Base-by-base conservation (phyloP, 352 stramenopile species). In the Phytopythium helicoides region DNA sequence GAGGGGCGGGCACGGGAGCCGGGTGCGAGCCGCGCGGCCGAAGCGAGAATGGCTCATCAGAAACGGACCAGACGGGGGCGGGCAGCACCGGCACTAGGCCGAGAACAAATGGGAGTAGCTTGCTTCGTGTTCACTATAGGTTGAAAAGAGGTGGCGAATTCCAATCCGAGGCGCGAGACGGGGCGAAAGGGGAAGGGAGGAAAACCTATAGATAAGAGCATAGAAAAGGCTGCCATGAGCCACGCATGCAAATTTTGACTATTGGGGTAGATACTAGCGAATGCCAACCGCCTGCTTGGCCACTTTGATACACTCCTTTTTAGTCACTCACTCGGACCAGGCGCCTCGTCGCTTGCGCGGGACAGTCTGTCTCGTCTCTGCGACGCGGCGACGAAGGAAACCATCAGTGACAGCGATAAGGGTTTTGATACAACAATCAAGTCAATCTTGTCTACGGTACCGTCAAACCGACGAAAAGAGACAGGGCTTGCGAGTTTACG, bases 41-140 rank as follows among this genome's bases (percentile, higher is more conserved):
- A 76, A 71, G 47, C 53, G 52, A 66, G 56, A 73, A 54, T 76
- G 65, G 60, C 44, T 53, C 28, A 33, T 33, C 19, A 36, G 52
- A 36, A 57, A 63, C 59, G n/a, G 48, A 40, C 33, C 34, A 54
- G 52, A 19, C 50, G 11, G 3, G 18, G 26, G 22, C 26, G 4
- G 18, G 18, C 12, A 47, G 18, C 37, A 28, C 40, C 26, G 47
- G 34, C 50, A 37, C 35, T n/a, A n/a, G n/a, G n/a, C n/a, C n/a
- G n/a, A n/a, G n/a, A n/a, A n/a, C n/a, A n/a, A n/a, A n/a, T n/a
- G n/a, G n/a, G n/a, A n/a, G n/a, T n/a, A n/a, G n/a, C n/a, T n/a
- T n/a, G n/a, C n/a, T n/a, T n/a, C n/a, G n/a, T n/a, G n/a, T n/a
- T n/a, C n/a, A n/a, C n/a, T n/a, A n/a, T n/a, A n/a, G n/a, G n/a